Conservation (phyloP, 352 stramenopile genomes). For the Peronospora belbahrii region DNA sequence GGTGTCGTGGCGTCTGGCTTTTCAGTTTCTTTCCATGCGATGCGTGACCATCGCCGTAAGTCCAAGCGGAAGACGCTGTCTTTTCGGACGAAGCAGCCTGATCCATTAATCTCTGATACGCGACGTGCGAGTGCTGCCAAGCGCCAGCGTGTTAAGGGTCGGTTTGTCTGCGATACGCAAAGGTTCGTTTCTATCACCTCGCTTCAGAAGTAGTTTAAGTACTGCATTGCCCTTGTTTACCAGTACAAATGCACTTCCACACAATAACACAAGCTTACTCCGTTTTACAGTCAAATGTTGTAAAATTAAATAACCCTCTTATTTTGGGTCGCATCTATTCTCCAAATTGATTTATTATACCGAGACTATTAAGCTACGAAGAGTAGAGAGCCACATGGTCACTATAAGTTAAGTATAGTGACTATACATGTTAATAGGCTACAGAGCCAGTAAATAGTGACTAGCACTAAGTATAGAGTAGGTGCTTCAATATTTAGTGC, state of each 20-base stretch:
- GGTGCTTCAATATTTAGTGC: too few relatives aligned
- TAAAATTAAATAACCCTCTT: background rate
- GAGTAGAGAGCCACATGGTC: too few relatives aligned
- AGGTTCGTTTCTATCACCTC: constrained; percentile 59
- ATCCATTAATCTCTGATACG: constrained; percentile 38
- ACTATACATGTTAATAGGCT: too few relatives aligned
- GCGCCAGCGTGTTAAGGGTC: constrained; percentile 55
- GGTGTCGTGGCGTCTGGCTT: constrained; percentile 28
- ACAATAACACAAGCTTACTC: background rate
- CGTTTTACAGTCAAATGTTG: background rate
- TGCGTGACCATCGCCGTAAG: constrained; percentile 25
- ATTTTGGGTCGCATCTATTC: constrained; percentile 2
- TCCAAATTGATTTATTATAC: too few relatives aligned
- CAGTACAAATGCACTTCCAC: background rate
- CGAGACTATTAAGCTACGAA: too few relatives aligned
- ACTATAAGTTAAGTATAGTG: too few relatives aligned
- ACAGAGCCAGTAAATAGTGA: too few relatives aligned
- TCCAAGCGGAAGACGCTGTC: constrained; percentile 55
- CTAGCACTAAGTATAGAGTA: too few relatives aligned
- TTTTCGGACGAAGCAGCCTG: too few relatives aligned
- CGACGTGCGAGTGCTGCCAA: constrained; percentile 53
- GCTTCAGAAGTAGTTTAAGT: constrained; percentile 33
- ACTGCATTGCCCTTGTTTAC: background rate
- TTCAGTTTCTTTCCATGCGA: constrained; percentile 16
- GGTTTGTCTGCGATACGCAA: constrained; percentile 46